Base-by-base conservation (phyloP, 345 rosid species). In the Turnera subulata region DNA sequence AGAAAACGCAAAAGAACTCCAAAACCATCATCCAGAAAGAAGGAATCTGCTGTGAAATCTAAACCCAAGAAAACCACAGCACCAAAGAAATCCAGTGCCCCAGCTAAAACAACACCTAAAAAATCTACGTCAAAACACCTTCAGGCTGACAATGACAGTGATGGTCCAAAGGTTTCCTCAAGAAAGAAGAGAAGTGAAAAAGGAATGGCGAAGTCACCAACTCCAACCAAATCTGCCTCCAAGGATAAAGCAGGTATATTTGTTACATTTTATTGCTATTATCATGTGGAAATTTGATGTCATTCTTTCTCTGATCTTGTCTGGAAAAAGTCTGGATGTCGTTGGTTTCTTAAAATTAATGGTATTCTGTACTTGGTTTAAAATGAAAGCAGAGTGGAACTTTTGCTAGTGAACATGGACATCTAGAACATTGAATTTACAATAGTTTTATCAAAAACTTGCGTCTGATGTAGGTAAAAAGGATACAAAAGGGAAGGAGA, bases 201-300 rank as follows among this genome's bases (percentile, higher is more conserved):
- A 45, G 62, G 20, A 20, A 20, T 66, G 72, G 84, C 69, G 32
- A 84, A 76, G 74, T 63, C 88, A 38, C 54, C 78, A 1, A 46
- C 79, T 38, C 80, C 85, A 40, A 37, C 65, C 16, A 86, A 83
- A 60, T 68, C 85, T 64, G 73, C 79, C 14, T 56, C 80, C 29
- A 82, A 85, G 79, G 96, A 87, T 79, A 93, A 77, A 74, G 44
- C 77, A 44, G 78, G 95, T 89, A 71, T 61, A 16, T 48, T 6
- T 25, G 13, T 50, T 15, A 17, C 23, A 3, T 6, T 45, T 46
- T 15, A 2, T 14, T 53, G 0, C n/a, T 42, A 16, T 42, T 13
- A 4, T 42, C 40, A 13, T 37, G 40, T 37, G 8, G 8, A 13
- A 37, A 37, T 37, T 37, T 2, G 13, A 37, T 13, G 11, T 37